Percentiles rank a stretch among this genome's conserved stretches.
Evolutionary conservation across 1,139 yeast genomes (phyloP).

Genomic region (Saccharomyces pastorianus): DNA sequence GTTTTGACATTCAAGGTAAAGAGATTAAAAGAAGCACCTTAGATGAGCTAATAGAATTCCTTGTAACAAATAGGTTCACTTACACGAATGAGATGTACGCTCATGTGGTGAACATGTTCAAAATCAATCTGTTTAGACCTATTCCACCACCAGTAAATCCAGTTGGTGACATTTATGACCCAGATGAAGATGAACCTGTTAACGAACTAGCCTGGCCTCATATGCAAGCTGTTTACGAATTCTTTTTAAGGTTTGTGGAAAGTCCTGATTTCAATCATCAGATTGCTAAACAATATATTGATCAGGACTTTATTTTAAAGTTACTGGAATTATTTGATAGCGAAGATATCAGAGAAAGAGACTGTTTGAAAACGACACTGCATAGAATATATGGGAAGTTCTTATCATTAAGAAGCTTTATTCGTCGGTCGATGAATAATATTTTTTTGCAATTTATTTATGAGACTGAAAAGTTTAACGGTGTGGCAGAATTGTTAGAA

Average conservation of each 20-base stretch:
- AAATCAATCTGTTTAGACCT: slow-evolving; percentile 81
- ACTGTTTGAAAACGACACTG: slow-evolving; percentile 85
- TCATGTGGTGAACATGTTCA: slow-evolving; percentile 85
- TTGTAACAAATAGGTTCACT: slow-evolving; percentile 70
- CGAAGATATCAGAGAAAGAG: slow-evolving; percentile 95
- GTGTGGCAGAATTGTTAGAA: slow-evolving; percentile 89
- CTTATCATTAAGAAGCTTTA: slow-evolving; percentile 79
- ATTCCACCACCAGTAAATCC: slow-evolving; percentile 98
- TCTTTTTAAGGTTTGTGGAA: slow-evolving; percentile 85
- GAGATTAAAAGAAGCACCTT: slow-evolving; percentile 82
- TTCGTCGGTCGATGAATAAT: slow-evolving; percentile 83
- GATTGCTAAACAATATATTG: slow-evolving; percentile 86
- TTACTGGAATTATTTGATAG: slow-evolving; percentile 85
- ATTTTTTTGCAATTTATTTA: slow-evolving; percentile 88
- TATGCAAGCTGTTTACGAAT: slow-evolving; percentile 93
- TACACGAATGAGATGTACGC: slow-evolving; percentile 87
- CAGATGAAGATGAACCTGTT: slow-evolving; percentile 98
- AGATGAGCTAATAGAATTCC: slow-evolving; percentile 82
- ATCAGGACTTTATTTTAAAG: slow-evolving; percentile 76
- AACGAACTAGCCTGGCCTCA: slow-evolving; percentile 98
- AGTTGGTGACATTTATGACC: slow-evolving; percentile 89
- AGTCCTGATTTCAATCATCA: slow-evolving; percentile 92
- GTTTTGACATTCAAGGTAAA: slow-evolving; percentile 84
- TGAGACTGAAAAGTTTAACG: slow-evolving; percentile 93
- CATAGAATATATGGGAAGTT: slow-evolving; percentile 96